phyloP scores from a whole-genome alignment of 495 filamentous ascomycete species.

The Penicillium ochrochloron region DNA sequence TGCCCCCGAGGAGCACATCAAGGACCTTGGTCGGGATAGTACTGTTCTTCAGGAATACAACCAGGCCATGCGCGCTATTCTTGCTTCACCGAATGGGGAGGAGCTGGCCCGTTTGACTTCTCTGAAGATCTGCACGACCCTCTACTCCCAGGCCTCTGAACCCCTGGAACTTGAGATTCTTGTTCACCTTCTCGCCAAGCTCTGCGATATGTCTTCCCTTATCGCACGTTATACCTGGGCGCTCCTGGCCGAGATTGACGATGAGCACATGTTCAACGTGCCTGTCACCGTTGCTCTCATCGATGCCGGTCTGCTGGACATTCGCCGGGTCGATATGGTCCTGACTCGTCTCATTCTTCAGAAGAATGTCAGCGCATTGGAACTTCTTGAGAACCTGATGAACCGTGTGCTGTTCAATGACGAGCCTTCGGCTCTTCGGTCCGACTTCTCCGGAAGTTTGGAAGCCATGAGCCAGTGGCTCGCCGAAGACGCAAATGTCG shows the following conservation, averaged over 20 bases:
- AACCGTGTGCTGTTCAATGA: constrained; percentile 78
- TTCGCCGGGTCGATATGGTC: constrained; percentile 77
- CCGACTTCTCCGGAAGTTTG: constrained; percentile 83
- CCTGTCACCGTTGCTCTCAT: constrained; percentile 77
- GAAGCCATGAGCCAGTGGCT: constrained; percentile 86
- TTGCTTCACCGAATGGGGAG: constrained; percentile 61
- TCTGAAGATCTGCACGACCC: constrained; percentile 68
- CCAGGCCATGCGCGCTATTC: constrained; percentile 54
- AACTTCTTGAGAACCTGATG: constrained; percentile 75
- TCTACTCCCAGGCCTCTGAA: constrained; percentile 64
- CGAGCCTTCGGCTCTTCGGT: constrained; percentile 72
- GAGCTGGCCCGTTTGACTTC: constrained; percentile 69
- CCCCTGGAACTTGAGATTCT: constrained; percentile 80
- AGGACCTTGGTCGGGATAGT: constrained; percentile 68
- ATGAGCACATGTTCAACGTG: constrained; percentile 77
- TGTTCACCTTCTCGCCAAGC: constrained; percentile 75
- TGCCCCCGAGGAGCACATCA: constrained; percentile 70
- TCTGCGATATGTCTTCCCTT: constrained; percentile 76
- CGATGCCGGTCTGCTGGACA: constrained; percentile 72
- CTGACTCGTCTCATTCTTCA: constrained; percentile 71
- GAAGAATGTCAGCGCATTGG: constrained; percentile 69
- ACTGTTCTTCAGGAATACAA: constrained; percentile 67
- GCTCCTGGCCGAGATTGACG: constrained; percentile 66
- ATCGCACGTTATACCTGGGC: constrained; percentile 74
- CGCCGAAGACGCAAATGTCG: constrained; percentile 67